Evolutionary conservation across 2,329 filamentous ascomycete genomes (phyloP).

Genomic region (Fonsecaea multimorphosa): DNA sequence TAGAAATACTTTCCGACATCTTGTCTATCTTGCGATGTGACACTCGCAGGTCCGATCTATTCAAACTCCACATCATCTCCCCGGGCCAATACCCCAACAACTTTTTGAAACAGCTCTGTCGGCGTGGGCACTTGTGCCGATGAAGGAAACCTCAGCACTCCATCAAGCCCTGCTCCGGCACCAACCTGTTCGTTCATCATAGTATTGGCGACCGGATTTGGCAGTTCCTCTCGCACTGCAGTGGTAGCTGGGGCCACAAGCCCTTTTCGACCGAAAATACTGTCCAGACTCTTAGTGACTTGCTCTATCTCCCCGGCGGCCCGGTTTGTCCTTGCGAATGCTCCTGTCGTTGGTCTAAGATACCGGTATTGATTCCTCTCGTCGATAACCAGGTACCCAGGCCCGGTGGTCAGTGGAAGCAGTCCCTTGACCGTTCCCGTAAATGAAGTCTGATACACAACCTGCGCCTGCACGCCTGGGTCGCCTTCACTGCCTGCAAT

Average conservation of each 20-base stretch:
- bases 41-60: background rate
- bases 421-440: conserved; percentile 22
- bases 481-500: background rate
- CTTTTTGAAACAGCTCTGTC: conserved; percentile 35
- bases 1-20: background rate
- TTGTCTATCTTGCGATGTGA: background rate
- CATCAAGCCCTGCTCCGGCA: conserved; percentile 18
- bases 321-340: background rate
- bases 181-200: background rate
- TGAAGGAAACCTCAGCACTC: conserved; percentile 29
- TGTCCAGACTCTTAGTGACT: conserved; percentile 30
- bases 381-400: conserved; percentile 34
- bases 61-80: background rate
- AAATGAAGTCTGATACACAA: conserved; percentile 25
- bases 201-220: conserved; percentile 3
- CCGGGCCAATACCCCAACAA: conserved; percentile 24
- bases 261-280: conserved; percentile 27
- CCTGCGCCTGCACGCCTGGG: conserved; percentile 9
- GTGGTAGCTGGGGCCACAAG: background rate
- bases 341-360: background rate
- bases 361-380: conserved; percentile 23
- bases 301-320: conserved; percentile 19
- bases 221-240: background rate
- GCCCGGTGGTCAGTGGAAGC: conserved; percentile 24
- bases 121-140: conserved; percentile 31